These are phyloP conservation scores for Letharia lupina DNA, from an alignment of 495 filamentous ascomycete species.

Conservation along the genomic window DNA sequence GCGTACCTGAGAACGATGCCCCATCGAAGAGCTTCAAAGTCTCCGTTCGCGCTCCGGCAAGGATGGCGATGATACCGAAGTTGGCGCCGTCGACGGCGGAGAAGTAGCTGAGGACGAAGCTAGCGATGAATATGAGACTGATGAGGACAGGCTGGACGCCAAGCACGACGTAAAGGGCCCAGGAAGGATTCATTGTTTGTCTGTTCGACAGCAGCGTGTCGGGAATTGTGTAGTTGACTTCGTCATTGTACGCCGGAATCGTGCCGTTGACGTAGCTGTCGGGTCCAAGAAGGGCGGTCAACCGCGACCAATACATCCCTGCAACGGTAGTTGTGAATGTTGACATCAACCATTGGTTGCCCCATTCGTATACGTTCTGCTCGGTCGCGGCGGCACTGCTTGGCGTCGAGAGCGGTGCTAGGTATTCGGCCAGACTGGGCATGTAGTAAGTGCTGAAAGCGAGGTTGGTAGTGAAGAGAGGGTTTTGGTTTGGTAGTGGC, in stretches of 20 bases:
- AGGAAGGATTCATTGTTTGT: constrained; percentile 10
- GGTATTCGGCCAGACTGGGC: constrained; percentile 12
- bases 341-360: constrained; percentile 11
- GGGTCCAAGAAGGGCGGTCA: not conserved
- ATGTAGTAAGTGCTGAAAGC: not conserved
- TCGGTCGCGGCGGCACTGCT: not conserved
- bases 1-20: not conserved
- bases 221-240: constrained; percentile 3
- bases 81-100: not conserved
- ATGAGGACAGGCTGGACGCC: constrained; percentile 3
- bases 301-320: constrained; percentile 14
- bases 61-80: constrained; percentile 13
- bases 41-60: constrained; percentile 8
- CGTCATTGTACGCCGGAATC: not conserved
- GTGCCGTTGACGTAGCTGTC: not conserved
- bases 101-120: not conserved
- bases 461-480: constrained; percentile 11
- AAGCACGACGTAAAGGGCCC: constrained; percentile 3
- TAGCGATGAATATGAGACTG: not conserved
- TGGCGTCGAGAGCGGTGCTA: not conserved
- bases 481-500: not conserved
- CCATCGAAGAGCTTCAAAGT: constrained; percentile 11
- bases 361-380: not conserved
- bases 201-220: not conserved
- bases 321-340: constrained; percentile 5